Base-by-base conservation (phyloP, 2,329 filamentous ascomycete genomes). In the Clarireedia hainanense region DNA sequence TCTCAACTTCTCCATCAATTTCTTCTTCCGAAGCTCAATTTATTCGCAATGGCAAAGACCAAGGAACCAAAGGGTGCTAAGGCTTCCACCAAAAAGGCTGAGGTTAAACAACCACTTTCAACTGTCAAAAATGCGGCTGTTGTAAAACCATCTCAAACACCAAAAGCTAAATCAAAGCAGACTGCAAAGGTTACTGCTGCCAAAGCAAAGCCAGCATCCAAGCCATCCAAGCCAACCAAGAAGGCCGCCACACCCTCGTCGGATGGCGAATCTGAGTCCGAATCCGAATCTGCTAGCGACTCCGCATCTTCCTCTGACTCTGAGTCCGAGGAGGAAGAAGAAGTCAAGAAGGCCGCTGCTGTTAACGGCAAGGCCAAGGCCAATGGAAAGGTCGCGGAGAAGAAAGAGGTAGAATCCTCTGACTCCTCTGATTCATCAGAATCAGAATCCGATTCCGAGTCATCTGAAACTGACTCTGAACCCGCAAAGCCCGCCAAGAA, bases 81-180 rank as follows among this genome's bases (percentile, higher is more conserved):
- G 73, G 80, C 73, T 68, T 69, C 68, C 64, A 67, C 72, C 63
- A 81, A 81, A 74, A 70, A 72, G 63, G 67, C 76, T 67, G 75
- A 78, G 63, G 71, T 74, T 66, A 76, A 78, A 68, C 69, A 74
- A 68, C 69, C 75, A 59, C 68, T 76, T 64, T 72, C 74, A 66
- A 69, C 74, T 64, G 82, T 84, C 72, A 89, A 88, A 77, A 78
- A 78, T 65, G 83, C 77, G 63, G 80, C 80, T 62, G 77, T 88
- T 66, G 80, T 79, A 74, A 91, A 90, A 78, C 70, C 83, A 52
- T 76, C 80, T 59, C 78, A 86, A 71, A 80, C 79, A 62, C 73
- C 83, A 68, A 85, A 83, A 74, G 73, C 77, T 59, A 86, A 86
- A 76, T 79, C 81, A 65, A 87, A 87, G 78, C 77, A 83, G 61